A percentile compares a stretch with the other conserved stretches of the same genome.
These are phyloP conservation scores for Russula compacta DNA, from an alignment of 768 basidiomycete species.

Conservation along the genomic window DNA sequence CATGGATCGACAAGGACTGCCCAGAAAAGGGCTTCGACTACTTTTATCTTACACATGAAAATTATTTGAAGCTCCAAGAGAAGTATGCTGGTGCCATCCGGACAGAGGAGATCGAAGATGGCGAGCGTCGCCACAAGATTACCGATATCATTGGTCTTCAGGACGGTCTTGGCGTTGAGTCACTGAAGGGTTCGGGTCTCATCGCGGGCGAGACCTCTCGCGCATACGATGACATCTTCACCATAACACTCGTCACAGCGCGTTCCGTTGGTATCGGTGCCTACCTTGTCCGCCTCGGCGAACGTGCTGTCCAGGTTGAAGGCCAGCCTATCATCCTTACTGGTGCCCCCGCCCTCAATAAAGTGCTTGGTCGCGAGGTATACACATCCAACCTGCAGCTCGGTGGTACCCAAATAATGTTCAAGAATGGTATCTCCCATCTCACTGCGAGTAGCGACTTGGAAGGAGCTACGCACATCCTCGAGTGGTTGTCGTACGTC, in stretches of 20 bases:
- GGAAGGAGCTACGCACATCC: slow-evolving; percentile 88
- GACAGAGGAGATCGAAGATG: slow-evolving; percentile 75
- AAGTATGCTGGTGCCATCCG: slow-evolving; percentile 71
- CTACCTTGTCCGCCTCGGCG: slow-evolving; percentile 94
- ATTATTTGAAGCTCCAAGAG: slow-evolving; percentile 81
- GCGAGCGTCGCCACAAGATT: slow-evolving; percentile 87
- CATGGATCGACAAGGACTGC: slow-evolving; percentile 73
- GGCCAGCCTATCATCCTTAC: slow-evolving; percentile 99
- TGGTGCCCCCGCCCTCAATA: slow-evolving; percentile 93
- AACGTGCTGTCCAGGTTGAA: slow-evolving; percentile 97
- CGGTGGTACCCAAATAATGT: slow-evolving; percentile 99
- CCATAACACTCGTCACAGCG: slow-evolving; percentile 96
- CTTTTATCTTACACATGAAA: slow-evolving; percentile 90
- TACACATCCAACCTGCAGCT: slow-evolving; percentile 98
- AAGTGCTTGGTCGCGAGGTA: slow-evolving; percentile 96
- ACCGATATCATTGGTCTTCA: slow-evolving; percentile 96
- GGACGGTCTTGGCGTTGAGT: slow-evolving; percentile 96
- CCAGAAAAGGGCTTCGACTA: slow-evolving; percentile 97
- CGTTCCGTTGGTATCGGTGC: slow-evolving; percentile 99
- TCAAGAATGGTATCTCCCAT: slow-evolving; percentile 99
- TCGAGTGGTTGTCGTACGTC: slow-evolving; percentile 92
- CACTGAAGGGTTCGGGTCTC: slow-evolving; percentile 89
- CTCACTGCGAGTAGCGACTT: slow-evolving; percentile 91
- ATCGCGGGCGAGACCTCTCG: slow-evolving; percentile 98
- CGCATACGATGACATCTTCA: slow-evolving; percentile 99